These are phyloP conservation scores for Akanthomyces muscarius DNA, from an alignment of 2,329 filamentous ascomycete species.

Conservation along the genomic window DNA sequence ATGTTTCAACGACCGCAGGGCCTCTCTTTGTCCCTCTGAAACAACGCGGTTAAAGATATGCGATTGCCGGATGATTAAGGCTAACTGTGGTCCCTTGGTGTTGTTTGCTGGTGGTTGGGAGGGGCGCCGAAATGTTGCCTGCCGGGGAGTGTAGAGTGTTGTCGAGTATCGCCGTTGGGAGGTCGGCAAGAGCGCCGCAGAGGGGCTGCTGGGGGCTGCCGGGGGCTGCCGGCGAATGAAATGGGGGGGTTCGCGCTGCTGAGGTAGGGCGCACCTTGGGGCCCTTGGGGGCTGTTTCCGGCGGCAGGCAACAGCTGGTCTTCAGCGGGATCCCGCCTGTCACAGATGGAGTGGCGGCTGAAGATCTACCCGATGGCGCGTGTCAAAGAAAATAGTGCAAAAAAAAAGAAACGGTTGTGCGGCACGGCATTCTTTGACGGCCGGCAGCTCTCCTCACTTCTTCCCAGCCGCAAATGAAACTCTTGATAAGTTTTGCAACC, in stretches of 20 bases:
- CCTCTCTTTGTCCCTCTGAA: neutral
- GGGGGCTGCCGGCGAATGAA: too few species aligned
- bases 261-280: neutral
- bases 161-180: neutral
- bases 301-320: neutral
- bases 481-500: neutral
- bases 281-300: neutral
- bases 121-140: conserved; percentile 8
- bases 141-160: neutral
- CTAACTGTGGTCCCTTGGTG: conserved; percentile 10
- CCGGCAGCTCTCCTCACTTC: neutral
- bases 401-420: neutral
- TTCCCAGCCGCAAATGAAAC: neutral
- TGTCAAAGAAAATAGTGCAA: neutral
- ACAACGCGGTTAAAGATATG: neutral
- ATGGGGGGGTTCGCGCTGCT: neutral
- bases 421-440: neutral
- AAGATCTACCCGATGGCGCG: conserved; percentile 6
- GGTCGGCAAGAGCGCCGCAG: too few species aligned
- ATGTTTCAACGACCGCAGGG: neutral
- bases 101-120: conserved; percentile 9
- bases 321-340: neutral
- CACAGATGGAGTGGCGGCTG: neutral
- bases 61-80: neutral
- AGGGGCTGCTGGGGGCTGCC: too few species aligned